These are phyloP conservation scores for Pinus albicaulis DNA, from an alignment of 75 land plant species.

Conservation along the genomic window DNA sequence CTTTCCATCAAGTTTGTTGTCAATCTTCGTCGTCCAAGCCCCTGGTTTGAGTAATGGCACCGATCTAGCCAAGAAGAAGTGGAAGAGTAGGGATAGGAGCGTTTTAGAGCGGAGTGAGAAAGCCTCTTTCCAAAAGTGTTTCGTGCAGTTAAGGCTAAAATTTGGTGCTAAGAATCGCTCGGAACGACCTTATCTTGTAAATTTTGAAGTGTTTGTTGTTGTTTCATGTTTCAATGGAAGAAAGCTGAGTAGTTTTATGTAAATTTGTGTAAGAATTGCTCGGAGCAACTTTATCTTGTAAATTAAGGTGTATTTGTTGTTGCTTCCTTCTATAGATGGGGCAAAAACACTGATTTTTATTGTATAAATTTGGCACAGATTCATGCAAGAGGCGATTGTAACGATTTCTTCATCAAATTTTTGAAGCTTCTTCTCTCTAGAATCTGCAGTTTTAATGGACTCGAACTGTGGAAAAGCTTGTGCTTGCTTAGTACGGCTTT, in stretches of 20 bases:
- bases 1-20: slow-evolving; percentile 2
- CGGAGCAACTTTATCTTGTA: neutral
- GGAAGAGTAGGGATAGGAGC: neutral
- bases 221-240: too few species aligned
- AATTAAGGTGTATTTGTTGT: neutral
- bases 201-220: neutral
- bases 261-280: neutral
- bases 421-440: neutral
- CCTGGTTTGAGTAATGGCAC: slow-evolving; percentile 10
- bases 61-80: neutral
- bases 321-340: too few species aligned
- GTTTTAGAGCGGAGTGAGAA: neutral
- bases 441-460: neutral
- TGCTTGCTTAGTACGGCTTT: neutral
- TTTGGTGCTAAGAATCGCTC: too few species aligned
- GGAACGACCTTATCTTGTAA: neutral
- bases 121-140: too few species aligned
- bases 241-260: neutral
- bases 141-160: neutral
- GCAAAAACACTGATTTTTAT: too few species aligned
- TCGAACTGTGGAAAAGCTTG: neutral
- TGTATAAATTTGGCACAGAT: neutral
- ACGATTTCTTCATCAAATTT: neutral
- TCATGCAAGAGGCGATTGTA: neutral
- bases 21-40: neutral